Percentiles rank a stretch among this genome's conserved stretches.
These are phyloP conservation scores for Colletotrichum caudatum DNA, from an alignment of 2,329 filamentous ascomycete genomes.

Conservation along the genomic window DNA sequence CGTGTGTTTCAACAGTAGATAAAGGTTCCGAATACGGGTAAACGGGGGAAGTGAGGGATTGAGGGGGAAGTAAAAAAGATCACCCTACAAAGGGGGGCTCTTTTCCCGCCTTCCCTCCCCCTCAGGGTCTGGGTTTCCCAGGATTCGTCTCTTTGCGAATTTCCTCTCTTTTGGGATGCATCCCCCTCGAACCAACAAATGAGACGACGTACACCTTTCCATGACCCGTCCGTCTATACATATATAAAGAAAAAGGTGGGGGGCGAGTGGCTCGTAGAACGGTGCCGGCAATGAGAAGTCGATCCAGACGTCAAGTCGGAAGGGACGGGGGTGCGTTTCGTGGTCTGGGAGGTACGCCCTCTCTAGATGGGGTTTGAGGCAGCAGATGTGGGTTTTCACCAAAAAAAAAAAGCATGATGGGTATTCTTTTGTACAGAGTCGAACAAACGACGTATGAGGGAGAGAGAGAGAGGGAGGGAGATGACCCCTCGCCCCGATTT, in stretches of 20 bases:
- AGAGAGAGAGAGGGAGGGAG: background rate
- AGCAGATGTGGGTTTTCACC: background rate
- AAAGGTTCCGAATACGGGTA: constrained; percentile 40
- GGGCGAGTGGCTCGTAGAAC: constrained; percentile 20
- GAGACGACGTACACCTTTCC: constrained; percentile 11
- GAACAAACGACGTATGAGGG: background rate
- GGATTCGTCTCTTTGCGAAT: background rate
- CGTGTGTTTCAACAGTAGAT: constrained; percentile 30
- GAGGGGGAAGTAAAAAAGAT: background rate
- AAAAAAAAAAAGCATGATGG: constrained; percentile 11
- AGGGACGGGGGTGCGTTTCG: constrained; percentile 21
- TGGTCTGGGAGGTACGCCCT: constrained; percentile 1
- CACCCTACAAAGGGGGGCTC: constrained; percentile 15
- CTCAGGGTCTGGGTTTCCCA: constrained; percentile 28
- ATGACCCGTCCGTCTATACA: constrained; percentile 38
- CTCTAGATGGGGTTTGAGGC: constrained; percentile 1
- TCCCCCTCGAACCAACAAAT: constrained; percentile 10
- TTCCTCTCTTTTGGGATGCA: background rate
- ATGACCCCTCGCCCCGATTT: background rate
- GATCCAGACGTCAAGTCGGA: constrained; percentile 40
- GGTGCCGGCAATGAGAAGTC: constrained; percentile 35
- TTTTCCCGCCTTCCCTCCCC: background rate
- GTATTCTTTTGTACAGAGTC: constrained; percentile 34
- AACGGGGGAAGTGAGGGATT: background rate
- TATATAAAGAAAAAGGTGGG: constrained; percentile 15